A percentile compares a stretch with the other conserved stretches of the same genome.
Conservation (phyloP, 768 basidiomycete genomes). For the Hygrocybe coccinea region DNA sequence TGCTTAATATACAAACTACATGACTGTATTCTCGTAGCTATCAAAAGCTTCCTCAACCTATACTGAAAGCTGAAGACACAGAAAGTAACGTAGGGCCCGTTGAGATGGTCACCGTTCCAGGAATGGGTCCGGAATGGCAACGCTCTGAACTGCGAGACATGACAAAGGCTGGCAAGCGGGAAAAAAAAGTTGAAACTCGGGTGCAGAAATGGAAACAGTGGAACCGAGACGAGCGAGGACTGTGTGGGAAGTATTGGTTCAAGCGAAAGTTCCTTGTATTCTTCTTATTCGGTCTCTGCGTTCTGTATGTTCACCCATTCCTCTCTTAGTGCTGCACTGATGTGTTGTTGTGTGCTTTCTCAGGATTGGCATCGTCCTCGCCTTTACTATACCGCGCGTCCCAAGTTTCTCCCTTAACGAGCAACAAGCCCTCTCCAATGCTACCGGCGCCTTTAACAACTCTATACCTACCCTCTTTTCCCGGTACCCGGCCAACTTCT, state of each 20-base stretch:
- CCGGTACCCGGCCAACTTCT: constrained; percentile 81
- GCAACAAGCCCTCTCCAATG: constrained; percentile 51
- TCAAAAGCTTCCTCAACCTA: constrained; percentile 38
- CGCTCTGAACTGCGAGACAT: constrained; percentile 71
- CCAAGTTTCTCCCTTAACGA: constrained; percentile 64
- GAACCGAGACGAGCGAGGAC: constrained; percentile 72
- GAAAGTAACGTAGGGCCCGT: constrained; percentile 45
- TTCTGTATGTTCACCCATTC: constrained; percentile 38
- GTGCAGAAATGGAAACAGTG: constrained; percentile 65
- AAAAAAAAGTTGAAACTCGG: constrained; percentile 52
- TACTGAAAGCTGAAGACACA: constrained; percentile 38
- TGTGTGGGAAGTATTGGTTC: constrained; percentile 77
- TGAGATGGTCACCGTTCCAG: constrained; percentile 89
- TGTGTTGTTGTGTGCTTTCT: not conserved
- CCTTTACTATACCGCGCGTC: constrained; percentile 78
- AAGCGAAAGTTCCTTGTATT: constrained; percentile 71
- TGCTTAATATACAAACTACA: not conserved
- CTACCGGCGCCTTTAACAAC: constrained; percentile 52
- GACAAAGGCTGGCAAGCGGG: constrained; percentile 65
- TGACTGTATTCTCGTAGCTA: constrained; percentile 33
- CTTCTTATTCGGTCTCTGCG: constrained; percentile 56
- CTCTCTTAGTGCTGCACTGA: constrained; percentile 2
- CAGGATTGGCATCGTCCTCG: constrained; percentile 67
- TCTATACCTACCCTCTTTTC: constrained; percentile 62
- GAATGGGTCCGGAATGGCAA: constrained; percentile 87